Base-by-base conservation (phyloP, 768 basidiomycete species). In the Candolleomyces efflorescens region DNA sequence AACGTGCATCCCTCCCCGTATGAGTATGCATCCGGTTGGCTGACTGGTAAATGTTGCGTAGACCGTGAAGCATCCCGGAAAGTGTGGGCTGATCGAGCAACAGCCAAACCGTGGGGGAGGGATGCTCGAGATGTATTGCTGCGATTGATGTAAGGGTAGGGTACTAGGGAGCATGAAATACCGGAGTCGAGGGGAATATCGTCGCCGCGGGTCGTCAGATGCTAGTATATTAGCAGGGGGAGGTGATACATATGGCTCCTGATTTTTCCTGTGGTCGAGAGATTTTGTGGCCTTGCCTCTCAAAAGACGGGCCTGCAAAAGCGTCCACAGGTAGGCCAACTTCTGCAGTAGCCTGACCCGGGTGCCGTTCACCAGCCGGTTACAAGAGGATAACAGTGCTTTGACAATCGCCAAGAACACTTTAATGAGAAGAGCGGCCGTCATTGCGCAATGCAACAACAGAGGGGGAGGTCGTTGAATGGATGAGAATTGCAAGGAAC, bases 151-250 rank as follows among this genome's bases (percentile, higher is more conserved):
- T 45, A 57, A 4, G 58, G 56, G 43, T 49, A 36, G 20, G 61
- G 61, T 26, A 57, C 53, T 45, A 62, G 38, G 13, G 61, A 62
- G 48, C 52, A 62, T 1, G 61, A 53, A 20, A 62, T 49, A 7
- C 47, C 41, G 20, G 58, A 54, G 53, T 59, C 58, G 27, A 59
- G 53, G 44, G 58, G 51, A 20, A 59, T 54, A 23, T 4, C 27
- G 10, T 51, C 41, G 13, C 17, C 3, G 13, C 17, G 15, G 41
- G 41, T 43, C 41, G 27, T 51, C 23, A 26, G 24, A 22, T 18
- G 13, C 23, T n/a, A 20, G 46, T 15, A 20, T 48, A 22, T 22
- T 24, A 26, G 5, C 10, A 51, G 49, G 24, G 15, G 26, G 18
- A 51, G 17, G 24, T 5, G n/a, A n/a, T n/a, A n/a, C n/a, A n/a